Evolutionary conservation across 768 basidiomycete species (phyloP), one percentile per base, ranked within the genome.

Genomic region (Pisolithus microcarpus): DNA sequence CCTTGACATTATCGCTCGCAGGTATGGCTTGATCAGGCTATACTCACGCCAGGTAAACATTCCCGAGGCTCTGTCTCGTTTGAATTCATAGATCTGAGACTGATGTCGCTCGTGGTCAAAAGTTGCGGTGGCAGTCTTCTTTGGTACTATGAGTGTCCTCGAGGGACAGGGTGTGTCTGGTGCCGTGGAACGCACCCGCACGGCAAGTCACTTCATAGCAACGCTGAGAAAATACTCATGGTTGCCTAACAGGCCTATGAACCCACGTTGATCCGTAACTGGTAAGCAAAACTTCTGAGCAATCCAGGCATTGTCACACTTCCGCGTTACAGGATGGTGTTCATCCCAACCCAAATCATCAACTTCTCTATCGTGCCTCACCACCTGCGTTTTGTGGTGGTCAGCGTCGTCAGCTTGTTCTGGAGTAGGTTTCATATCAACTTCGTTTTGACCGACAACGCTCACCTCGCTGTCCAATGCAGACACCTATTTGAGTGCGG

Each of bases 1-100:
- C 7, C 8, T 21, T 31, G 16, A 13, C 10, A 23, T 38, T 37
- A 47, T 31, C 24, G 46, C 47, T 34, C 39, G 45, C 61, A 85
- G 87, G 87, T 90, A 6, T 87, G 78, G 67, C 73, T 93, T 24
- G 92, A 94, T 64, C 92, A 95, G 68, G 77, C 79, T 5, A 58
- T 88, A 11, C 71, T 90, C 43, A 85, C 89, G 1, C 91, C 92
- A 9, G 72, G 84, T 79, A 56, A 53, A 47, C 34, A 39, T 36
- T 10, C 9, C 11, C n/a, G 18, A 24, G 16, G 18, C 23, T 0
- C 36, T 38, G 71, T 58, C 10, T 2, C 18, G 24, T 3, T 43
- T 28, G 18, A 15, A 10, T 45, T 24, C 4, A 34, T 24, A 26
- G 15, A 48, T 52, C 4, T 37, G 45, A 28, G 15, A 24, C 18